Percentiles rank a stretch among this genome's conserved stretches.
phyloP scores from a whole-genome alignment of 192 early-diverging fungal genomes.

The Umbelopsis isabellina region DNA sequence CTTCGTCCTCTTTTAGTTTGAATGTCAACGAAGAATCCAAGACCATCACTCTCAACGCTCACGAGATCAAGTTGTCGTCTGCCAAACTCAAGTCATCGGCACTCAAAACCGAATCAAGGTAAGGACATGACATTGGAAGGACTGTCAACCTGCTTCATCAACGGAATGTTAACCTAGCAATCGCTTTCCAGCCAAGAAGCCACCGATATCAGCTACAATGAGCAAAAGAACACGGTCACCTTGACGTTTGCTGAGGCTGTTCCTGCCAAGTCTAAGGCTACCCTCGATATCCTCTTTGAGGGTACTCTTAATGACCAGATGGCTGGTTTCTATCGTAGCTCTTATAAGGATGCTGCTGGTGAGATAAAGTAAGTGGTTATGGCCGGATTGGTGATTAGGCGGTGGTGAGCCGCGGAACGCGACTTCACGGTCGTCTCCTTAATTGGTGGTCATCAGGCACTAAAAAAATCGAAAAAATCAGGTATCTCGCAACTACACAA shows the following conservation, averaged over 20 bases:
- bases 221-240: constrained; percentile 51
- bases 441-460: too few species aligned
- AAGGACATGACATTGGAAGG: not conserved
- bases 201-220: constrained; percentile 49
- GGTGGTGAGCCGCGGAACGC: too few species aligned
- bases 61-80: constrained; percentile 66
- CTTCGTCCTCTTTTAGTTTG: constrained; percentile 41
- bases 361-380: constrained; percentile 34
- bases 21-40: constrained; percentile 63
- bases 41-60: constrained; percentile 67
- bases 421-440: too few species aligned
- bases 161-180: not conserved
- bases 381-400: too few species aligned
- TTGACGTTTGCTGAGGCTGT: constrained; percentile 64
- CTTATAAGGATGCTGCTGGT: constrained; percentile 68
- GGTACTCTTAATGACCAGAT: constrained; percentile 84
- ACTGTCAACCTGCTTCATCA: not conserved
- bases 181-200: constrained; percentile 26
- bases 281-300: constrained; percentile 62
- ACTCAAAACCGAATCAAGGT: constrained; percentile 56
- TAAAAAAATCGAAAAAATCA: constrained; percentile 19
- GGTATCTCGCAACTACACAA: constrained; percentile 90
- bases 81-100: constrained; percentile 47
- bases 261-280: constrained; percentile 50
- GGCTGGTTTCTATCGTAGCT: constrained; percentile 92